phyloP scores from a whole-genome alignment of 2,329 filamentous ascomycete species.

The Leptodontidium sp. region DNA sequence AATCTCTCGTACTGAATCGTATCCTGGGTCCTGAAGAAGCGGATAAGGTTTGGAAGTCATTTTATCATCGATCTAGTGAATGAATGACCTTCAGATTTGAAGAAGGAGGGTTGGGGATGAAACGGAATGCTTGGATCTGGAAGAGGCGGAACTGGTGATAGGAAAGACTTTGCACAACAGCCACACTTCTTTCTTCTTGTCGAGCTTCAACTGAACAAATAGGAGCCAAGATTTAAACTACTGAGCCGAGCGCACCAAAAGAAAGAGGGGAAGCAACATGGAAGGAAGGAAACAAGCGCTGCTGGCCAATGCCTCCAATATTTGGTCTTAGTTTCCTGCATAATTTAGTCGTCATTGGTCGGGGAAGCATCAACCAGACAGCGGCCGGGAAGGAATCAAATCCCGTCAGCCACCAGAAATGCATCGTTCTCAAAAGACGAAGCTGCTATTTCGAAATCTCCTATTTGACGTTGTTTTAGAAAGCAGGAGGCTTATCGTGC shows the following conservation, averaged over 20 bases:
- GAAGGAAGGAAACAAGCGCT: too few relatives aligned
- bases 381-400: not conserved
- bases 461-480: not conserved
- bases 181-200: too few relatives aligned
- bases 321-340: not conserved
- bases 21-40: slow-evolving; percentile 2
- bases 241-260: too few relatives aligned
- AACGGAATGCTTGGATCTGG: too few relatives aligned
- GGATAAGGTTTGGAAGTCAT: not conserved
- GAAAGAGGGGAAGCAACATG: too few relatives aligned
- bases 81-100: not conserved
- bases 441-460: too few relatives aligned
- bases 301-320: too few relatives aligned
- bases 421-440: too few relatives aligned
- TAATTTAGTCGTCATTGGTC: not conserved
- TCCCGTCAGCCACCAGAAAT: not conserved
- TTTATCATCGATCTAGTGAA: not conserved
- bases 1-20: not conserved
- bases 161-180: too few relatives aligned
- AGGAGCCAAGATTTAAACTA: too few relatives aligned
- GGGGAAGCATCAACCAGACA: not conserved
- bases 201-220: too few relatives aligned
- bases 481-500: not conserved
- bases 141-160: too few relatives aligned
- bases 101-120: not conserved